A percentile compares a stretch with the other conserved stretches of the same genome.
Evolutionary conservation across 805 yeast species (phyloP).

Genomic region (Ogataea henricii): DNA sequence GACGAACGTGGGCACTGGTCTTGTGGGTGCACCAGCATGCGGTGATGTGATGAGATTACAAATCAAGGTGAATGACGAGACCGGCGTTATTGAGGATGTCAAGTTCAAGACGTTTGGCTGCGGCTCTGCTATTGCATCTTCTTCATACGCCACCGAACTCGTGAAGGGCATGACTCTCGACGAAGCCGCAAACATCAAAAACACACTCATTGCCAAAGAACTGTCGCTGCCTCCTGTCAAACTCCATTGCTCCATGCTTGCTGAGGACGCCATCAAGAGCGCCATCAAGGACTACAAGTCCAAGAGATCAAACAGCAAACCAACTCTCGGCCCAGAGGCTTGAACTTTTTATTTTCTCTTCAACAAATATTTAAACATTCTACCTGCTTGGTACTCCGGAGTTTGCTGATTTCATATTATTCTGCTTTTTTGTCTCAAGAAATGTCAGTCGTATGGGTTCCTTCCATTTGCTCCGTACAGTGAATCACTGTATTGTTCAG

Average conservation of each 20-base stretch:
- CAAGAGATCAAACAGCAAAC: constrained; percentile 59
- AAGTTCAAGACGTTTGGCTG: constrained; percentile 99
- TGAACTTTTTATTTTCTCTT: background rate
- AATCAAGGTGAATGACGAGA: constrained; percentile 85
- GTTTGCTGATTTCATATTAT: constrained; percentile 4
- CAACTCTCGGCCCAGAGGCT: constrained; percentile 68
- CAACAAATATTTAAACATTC: background rate
- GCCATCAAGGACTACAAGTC: constrained; percentile 94
- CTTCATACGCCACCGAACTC: constrained; percentile 91
- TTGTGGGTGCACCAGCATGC: constrained; percentile 99
- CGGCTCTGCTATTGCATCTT: constrained; percentile 96
- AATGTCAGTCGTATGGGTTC: background rate
- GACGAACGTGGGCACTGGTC: constrained; percentile 87
- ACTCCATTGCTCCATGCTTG: constrained; percentile 96
- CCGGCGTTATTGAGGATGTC: constrained; percentile 92
- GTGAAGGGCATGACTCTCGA: constrained; percentile 94
- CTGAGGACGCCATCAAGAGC: constrained; percentile 97
- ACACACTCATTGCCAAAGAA: constrained; percentile 93
- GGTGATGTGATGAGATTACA: constrained; percentile 99
- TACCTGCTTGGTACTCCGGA: background rate
- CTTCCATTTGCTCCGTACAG: no score
- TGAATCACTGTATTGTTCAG: background rate
- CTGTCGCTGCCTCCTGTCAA: constrained; percentile 95
- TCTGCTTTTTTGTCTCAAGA: background rate
- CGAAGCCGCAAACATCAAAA: constrained; percentile 90